Evolutionary conservation across 306 rosid genomes (phyloP), one percentile per base, ranked within the genome.

Genomic region (Inga oerstediana): DNA sequence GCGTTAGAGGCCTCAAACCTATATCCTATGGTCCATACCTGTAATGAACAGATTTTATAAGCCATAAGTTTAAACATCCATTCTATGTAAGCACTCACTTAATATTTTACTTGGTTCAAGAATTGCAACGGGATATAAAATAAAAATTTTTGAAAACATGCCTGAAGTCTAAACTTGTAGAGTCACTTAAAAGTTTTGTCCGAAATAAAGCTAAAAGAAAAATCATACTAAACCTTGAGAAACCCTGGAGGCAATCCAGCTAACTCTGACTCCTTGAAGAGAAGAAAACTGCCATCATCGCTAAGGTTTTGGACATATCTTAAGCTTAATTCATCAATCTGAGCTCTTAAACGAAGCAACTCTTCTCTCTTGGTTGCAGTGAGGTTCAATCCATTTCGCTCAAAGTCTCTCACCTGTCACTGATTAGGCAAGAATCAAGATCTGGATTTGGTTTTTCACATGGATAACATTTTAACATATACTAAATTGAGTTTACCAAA

Each of bases 351-450:
- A 41, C 92, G 97, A 82, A 81, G 86, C 88, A 96, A 81, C 87
- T 92, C 98, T 81, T 89, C 95, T 90, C 94, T 91, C 88, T 96
- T 96, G 79, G 95, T 89, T 71, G 86, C 86, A 64, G 98, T 92
- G 81, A 96, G 97, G 88, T 92, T 92, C 89, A 96, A 85, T 48
- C 99, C 99, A 91, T 92, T 92, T 69, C 87, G 94, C 88, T 96
- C 98, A 84, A 91, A 92, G 88, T 96, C 98, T 88, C 94, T 89
- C 84, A 96, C 91, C 99, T 96, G 99, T 96, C 98, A 96, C 97
- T 94, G 97, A 88, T 91, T 81, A 71, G 86, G 88, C 87, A 86
- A 90, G 85, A 90, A 96, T 96, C 93, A 96, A 88, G 72, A 88
- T 84, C 88, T 75, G 81, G 80, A 82, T 89, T 79, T 84, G 69